phyloP scores from a whole-genome alignment of 768 basidiomycete species.

The Tulasnella sp. region DNA sequence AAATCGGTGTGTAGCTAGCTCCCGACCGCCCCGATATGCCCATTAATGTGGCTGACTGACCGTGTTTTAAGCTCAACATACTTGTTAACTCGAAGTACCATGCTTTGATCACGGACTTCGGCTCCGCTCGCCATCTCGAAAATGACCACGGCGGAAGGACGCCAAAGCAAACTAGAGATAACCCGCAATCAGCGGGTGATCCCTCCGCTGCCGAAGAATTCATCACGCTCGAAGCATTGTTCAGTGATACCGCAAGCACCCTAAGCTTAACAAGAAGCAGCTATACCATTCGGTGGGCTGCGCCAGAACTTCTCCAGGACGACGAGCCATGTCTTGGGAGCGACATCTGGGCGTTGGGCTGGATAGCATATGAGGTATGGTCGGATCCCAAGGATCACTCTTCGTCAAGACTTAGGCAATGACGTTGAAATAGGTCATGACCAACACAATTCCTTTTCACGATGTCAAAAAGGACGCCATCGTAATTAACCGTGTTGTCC shows the following conservation, averaged over 20 bases:
- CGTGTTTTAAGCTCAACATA: not conserved
- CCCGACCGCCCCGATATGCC: not conserved
- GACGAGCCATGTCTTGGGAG: not conserved
- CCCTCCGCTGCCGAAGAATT: not conserved
- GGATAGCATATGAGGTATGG: not conserved
- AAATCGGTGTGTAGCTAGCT: not conserved
- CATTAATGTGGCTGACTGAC: not conserved
- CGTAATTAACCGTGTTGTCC: not conserved
- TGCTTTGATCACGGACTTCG: not conserved
- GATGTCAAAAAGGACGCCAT: not conserved
- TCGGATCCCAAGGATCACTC: not conserved
- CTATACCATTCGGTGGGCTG: not conserved
- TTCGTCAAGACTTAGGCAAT: not conserved
- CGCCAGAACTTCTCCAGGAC: not conserved
- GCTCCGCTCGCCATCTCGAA: not conserved
- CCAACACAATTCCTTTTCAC: not conserved
- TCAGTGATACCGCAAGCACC: not conserved
- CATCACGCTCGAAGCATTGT: not conserved
- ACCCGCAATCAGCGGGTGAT: not conserved
- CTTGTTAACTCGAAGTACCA: not conserved
- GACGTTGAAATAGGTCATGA: not conserved
- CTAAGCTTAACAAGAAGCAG: not conserved
- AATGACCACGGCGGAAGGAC: not conserved
- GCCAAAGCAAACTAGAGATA: not conserved
- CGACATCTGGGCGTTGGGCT: not conserved